A percentile compares a stretch with the other conserved stretches of the same genome.
Conservation (phyloP, 768 basidiomycete genomes). For the Leccinum fibrillosum region DNA sequence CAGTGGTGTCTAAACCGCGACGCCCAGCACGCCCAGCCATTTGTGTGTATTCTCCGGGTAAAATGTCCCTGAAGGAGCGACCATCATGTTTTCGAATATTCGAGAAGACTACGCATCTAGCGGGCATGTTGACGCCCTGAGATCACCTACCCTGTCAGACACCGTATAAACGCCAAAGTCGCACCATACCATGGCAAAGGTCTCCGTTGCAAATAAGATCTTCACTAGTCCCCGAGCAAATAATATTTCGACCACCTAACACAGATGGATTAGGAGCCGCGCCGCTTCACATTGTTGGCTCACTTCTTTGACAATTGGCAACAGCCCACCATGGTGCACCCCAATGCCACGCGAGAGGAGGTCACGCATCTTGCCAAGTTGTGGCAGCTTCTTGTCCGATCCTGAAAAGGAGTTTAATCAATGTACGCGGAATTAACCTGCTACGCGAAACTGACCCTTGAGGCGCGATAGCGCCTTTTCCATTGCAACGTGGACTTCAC, state of each 20-base stretch:
- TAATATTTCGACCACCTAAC: constrained; percentile 89
- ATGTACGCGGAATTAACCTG: not conserved
- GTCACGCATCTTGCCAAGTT: constrained; percentile 87
- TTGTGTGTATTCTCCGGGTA: constrained; percentile 94
- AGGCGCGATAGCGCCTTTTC: constrained; percentile 89
- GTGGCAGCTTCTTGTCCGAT: constrained; percentile 88
- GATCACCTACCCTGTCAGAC: constrained; percentile 7
- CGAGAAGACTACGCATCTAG: constrained; percentile 95
- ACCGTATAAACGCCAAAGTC: not conserved
- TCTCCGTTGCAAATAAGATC: constrained; percentile 96
- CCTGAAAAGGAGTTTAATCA: constrained; percentile 43
- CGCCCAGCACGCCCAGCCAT: constrained; percentile 99
- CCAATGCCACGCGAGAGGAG: constrained; percentile 91
- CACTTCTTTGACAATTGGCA: constrained; percentile 97
- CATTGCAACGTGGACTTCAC: constrained; percentile 91
- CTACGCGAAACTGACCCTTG: constrained; percentile 58
- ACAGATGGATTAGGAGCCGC: constrained; percentile 7
- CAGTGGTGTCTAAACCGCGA: constrained; percentile 91
- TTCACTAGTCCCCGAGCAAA: constrained; percentile 96
- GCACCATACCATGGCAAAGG: constrained; percentile 88
- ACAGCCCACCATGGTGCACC: constrained; percentile 93
- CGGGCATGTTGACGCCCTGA: constrained; percentile 99
- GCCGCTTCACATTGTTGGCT: constrained; percentile 9
- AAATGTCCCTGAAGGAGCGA: constrained; percentile 81
- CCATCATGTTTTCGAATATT: constrained; percentile 95